Conservation (phyloP, 2,329 filamentous ascomycete species). For the Claviceps paspali region DNA sequence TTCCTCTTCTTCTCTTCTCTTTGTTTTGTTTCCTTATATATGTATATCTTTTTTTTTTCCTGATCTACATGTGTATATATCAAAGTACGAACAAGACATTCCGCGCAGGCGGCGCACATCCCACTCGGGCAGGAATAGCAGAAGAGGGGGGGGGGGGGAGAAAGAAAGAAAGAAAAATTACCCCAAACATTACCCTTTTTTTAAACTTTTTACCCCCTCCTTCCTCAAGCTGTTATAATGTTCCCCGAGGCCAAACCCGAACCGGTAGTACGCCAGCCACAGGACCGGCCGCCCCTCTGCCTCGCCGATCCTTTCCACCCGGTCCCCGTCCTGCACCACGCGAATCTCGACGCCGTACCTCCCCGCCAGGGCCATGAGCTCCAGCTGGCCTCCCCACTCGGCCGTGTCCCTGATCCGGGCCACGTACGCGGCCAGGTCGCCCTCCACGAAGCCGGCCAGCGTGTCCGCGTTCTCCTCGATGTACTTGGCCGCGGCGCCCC, state of each 20-base stretch:
- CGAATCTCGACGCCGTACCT: slow-evolving; percentile 68
- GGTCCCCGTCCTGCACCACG: slow-evolving; percentile 64
- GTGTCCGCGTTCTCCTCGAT: slow-evolving; percentile 62
- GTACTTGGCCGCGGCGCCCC: slow-evolving; percentile 59
- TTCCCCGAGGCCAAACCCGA: slow-evolving; percentile 87
- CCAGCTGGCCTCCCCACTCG: slow-evolving; percentile 91
- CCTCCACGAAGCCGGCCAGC: slow-evolving; percentile 77
- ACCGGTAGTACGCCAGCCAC: slow-evolving; percentile 91
- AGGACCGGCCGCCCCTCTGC: slow-evolving; percentile 33
- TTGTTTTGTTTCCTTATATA: too few species aligned
- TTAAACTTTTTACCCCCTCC: too few species aligned
- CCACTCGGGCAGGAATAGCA: too few species aligned
- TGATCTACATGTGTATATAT: too few species aligned
- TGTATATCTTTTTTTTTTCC: too few species aligned
- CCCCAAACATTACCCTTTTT: too few species aligned
- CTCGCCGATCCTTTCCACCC: slow-evolving; percentile 55
- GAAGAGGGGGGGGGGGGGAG: too few species aligned
- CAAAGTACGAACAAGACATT: too few species aligned
- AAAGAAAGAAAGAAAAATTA: too few species aligned
- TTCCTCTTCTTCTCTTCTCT: too few species aligned
- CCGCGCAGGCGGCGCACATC: too few species aligned
- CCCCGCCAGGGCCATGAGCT: slow-evolving; percentile 70
- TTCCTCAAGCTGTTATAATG: slow-evolving; percentile 84
- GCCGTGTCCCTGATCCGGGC: slow-evolving; percentile 69
- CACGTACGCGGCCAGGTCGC: slow-evolving; percentile 58